Evolutionary conservation across 2,329 filamentous ascomycete species (phyloP), one percentile per base, ranked within the genome.

Genomic region (Neonectria punicea): DNA sequence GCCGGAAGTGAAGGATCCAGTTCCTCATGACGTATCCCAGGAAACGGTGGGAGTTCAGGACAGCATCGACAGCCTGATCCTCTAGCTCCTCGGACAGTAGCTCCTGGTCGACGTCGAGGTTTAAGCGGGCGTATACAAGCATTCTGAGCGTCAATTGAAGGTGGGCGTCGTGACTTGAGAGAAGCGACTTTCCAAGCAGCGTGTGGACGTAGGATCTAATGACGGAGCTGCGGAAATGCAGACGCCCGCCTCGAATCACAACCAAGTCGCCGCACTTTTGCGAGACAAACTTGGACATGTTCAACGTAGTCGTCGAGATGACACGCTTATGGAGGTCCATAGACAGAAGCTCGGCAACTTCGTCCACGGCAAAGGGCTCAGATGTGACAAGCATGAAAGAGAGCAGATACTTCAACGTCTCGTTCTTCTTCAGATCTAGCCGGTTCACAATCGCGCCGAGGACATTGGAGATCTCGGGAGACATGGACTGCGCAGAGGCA

Each of bases 191-290:
- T 46, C 79, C 80, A 18, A 79, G 76, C 13, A 77, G 74, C 6
- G 67, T 65, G 30, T 72, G 72, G 20, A 81, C 66, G 59, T 79
- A 74, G 0, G 67, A 59, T 32, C 75, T 75, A 9, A 81, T 73
- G 14, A 76, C 59, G 39, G 77, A 74, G 63, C 78, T 80, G 58
- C 80, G 79, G 75, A 82, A 81, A 36, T 76, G 78, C 13, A 80
- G 62, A 3, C 67, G 67, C 0, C 79, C 79, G 2, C 73, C 73
- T 5, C 77, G 72, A 5, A 80, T 75, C 11, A 79, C 70, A 2
- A 80, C 71, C 2, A 82, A 50, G 8, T 73, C 68, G 3, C 67
- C 58, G 36, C 72, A 74, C 10, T 67, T 49, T 58, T 71, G 56
- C 0, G 64, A 54, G 16, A 73, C 56, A 2, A 73, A 67, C 57